Evolutionary conservation across 2,329 filamentous ascomycete species (phyloP).

Genomic region (Fusarium sp.): DNA sequence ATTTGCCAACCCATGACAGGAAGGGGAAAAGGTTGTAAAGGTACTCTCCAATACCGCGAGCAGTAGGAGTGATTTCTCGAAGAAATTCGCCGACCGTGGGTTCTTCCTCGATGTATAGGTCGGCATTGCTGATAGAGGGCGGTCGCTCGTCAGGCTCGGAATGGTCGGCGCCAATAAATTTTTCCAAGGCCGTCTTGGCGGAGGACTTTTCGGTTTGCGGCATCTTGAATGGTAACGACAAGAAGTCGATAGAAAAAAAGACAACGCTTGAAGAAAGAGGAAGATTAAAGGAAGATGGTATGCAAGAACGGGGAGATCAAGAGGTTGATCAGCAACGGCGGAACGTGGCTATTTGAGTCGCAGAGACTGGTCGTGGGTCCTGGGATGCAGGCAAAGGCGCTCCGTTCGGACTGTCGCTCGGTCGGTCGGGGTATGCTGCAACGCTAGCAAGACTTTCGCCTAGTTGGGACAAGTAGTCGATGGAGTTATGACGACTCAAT

Average conservation of each 20-base stretch:
- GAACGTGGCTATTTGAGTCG: conserved; percentile 36
- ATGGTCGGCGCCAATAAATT: conserved; percentile 54
- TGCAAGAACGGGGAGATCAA: conserved; percentile 37
- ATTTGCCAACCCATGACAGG: conserved; percentile 65
- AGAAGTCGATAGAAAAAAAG: background rate
- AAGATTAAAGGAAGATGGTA: conserved; percentile 1
- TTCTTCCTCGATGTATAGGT: conserved; percentile 59
- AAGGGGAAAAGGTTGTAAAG: conserved; percentile 64
- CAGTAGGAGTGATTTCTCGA: conserved; percentile 55
- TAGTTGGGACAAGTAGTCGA: conserved; percentile 44
- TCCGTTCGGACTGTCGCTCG: conserved; percentile 48
- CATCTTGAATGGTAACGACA: conserved; percentile 25
- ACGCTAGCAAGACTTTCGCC: conserved; percentile 41
- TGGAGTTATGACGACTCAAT: conserved; percentile 33
- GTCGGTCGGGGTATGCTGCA: conserved; percentile 46
- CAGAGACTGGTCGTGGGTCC: conserved; percentile 24
- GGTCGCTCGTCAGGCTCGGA: conserved; percentile 52
- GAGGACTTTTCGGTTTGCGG: conserved; percentile 36
- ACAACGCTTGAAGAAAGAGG: conserved; percentile 13
- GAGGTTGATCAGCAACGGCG: conserved; percentile 22
- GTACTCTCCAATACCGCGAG: conserved; percentile 53
- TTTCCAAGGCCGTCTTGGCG: conserved; percentile 50
- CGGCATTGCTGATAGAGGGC: conserved; percentile 56
- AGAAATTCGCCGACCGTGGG: conserved; percentile 60
- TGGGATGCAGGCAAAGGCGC: conserved; percentile 18